Conservation (phyloP, 768 basidiomycete genomes). For the Stropharia rugosoannulata region DNA sequence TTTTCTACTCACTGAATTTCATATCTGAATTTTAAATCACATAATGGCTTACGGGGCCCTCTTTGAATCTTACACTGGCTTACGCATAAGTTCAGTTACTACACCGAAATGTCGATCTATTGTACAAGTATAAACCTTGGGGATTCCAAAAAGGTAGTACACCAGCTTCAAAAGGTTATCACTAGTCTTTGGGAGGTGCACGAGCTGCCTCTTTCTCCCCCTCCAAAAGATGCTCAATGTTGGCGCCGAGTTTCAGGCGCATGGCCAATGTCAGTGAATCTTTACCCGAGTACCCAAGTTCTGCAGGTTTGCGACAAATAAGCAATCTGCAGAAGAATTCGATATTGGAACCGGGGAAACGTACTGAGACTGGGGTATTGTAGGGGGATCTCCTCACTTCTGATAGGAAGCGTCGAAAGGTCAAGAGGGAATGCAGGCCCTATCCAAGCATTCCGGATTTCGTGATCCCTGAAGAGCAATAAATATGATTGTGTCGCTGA, state of each 20-base stretch:
- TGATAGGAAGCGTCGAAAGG: conserved; percentile 52
- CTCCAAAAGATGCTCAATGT: conserved; percentile 56
- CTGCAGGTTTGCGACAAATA: conserved; percentile 30
- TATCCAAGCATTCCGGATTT: conserved; percentile 70
- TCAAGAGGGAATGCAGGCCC: conserved; percentile 71
- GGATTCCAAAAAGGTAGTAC: too few relatives aligned
- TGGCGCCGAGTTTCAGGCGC: conserved; percentile 56
- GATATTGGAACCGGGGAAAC: conserved; percentile 18
- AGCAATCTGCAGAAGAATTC: neutral
- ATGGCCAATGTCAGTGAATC: conserved; percentile 57
- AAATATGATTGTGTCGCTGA: conserved; percentile 27
- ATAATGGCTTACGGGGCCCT: too few relatives aligned
- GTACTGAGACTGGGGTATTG: conserved; percentile 69
- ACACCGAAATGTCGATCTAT: neutral
- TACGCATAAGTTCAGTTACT: neutral
- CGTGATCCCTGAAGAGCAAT: conserved; percentile 58
- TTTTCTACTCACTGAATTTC: too few relatives aligned
- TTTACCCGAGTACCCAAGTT: conserved; percentile 67
- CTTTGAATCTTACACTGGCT: too few relatives aligned
- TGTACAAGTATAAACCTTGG: neutral
- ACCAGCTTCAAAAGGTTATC: neutral
- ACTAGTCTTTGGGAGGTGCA: conserved; percentile 43
- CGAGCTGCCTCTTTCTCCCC: conserved; percentile 69
- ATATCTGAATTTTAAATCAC: too few relatives aligned
- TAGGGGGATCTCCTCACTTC: conserved; percentile 52